Base-by-base conservation (phyloP, 176 grass and related monocot genomes). In the Leersia perrieri region DNA sequence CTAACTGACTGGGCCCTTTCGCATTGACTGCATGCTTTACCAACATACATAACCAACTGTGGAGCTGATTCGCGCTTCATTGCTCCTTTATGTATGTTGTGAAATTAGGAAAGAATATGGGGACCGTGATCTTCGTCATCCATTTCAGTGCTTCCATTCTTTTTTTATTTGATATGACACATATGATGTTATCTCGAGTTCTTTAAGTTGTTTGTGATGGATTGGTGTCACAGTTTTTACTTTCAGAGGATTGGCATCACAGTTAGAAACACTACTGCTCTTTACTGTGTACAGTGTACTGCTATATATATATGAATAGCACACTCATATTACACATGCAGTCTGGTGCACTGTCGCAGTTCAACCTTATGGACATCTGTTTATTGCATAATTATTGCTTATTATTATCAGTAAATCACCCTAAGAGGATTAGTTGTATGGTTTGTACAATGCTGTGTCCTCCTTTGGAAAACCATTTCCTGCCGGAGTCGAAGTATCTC, bases 11-110 rank as follows among this genome's bases (percentile, higher is more conserved):
- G 61, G 82, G 61, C 51, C 89, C 77, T 55, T 34, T 33, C 20
- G 75, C 89, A 91, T 91, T 91, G 65, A 91, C 80, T 87, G 20
- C 71, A 47, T 57, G 71, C 76, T 84, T 87, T 82, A 88, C 72
- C 85, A 78, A 85, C 78, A 39, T 79, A 67, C 73, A 88, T 49
- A 91, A 51, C 76, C 81, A 84, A 77, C 85, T 53, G 60, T 82
- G 38, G 49, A 85, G 77, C 63, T 79, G 82, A 81, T 91, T 82
- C 70, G 77, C 16, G 33, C 69, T 85, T 88, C 82, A 77, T 81
- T 81, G 58, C 27, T 76, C 72, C 82, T 85, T 53, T 81, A 62
- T 77, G 26, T 77, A 66, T 78, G 51, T 78, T 20, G 16, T 81
- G 66, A 84, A 85, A 82, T 63, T 53, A 76, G 82, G 49, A 35